phyloP scores from a whole-genome alignment of 257 asterid genomes.

The Phtheirospermum japonicum region DNA sequence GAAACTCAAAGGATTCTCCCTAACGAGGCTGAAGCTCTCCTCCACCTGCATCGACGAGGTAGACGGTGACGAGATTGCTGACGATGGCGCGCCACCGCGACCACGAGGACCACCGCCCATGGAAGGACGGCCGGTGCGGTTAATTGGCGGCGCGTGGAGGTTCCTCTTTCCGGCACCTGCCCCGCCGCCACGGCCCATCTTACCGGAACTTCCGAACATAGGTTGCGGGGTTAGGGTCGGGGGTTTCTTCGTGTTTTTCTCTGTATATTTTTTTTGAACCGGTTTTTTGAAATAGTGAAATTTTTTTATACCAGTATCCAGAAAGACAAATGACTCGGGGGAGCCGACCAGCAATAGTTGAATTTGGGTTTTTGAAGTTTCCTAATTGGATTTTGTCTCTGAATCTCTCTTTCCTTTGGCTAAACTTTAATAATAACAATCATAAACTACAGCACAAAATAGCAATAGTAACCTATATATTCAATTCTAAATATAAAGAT shows the following conservation, averaged over 20 bases:
- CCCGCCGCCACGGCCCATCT: conserved; percentile 73
- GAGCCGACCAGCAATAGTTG: conserved; percentile 35
- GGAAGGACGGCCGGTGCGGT: conserved; percentile 58
- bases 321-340: conserved; percentile 28
- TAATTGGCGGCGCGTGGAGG: conserved; percentile 57
- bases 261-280: conserved; percentile 8
- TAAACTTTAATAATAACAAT: no score
- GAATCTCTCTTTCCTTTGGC: no score
- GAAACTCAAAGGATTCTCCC: conserved; percentile 74
- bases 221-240: conserved; percentile 26
- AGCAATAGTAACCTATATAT: no score
- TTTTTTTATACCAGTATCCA: conserved; percentile 23
- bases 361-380: conserved; percentile 30
- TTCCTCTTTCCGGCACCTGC: conserved; percentile 61
- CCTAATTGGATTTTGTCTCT: conserved; percentile 20
- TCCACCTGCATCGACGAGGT: conserved; percentile 49
- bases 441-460: no score
- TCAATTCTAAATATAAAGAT: no score
- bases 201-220: conserved; percentile 75
- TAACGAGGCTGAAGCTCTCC: conserved; percentile 73
- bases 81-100: conserved; percentile 42
- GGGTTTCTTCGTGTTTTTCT: not conserved
- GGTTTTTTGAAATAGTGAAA: conserved; percentile 8
- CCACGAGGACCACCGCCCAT: conserved; percentile 56
- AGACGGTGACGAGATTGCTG: conserved; percentile 37